Evolutionary conservation across 306 rosid genomes (phyloP).

Genomic region (Vigna radiata): DNA sequence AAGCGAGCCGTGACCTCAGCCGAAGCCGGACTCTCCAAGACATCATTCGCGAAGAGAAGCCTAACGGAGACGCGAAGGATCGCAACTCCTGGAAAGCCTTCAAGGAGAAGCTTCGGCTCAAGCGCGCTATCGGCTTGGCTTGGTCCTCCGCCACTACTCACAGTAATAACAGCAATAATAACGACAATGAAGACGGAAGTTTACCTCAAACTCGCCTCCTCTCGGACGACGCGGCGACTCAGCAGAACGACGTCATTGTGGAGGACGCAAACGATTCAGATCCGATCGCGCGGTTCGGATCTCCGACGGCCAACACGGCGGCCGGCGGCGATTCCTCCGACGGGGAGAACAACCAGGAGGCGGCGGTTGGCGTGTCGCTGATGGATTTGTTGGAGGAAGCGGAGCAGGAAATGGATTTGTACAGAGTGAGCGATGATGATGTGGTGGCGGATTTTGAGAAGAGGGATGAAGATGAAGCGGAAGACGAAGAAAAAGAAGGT

Average conservation of each 20-base stretch:
- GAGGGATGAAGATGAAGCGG: not conserved
- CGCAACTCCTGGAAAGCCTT: constrained; percentile 68
- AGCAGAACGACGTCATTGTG: constrained; percentile 15
- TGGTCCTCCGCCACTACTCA: constrained; percentile 60
- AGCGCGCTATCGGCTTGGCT: constrained; percentile 58
- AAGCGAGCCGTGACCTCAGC: constrained; percentile 5
- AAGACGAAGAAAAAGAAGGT: not conserved
- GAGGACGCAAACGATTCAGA: not conserved
- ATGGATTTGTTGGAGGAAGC: constrained; percentile 90
- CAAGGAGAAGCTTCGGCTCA: constrained; percentile 69
- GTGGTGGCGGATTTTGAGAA: not conserved
- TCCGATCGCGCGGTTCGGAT: not conserved
- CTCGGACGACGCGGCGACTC: constrained; percentile 40
- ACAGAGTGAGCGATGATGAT: constrained; percentile 39
- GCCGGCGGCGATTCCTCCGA: constrained; percentile 27
- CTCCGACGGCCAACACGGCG: not conserved
- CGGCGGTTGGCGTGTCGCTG: constrained; percentile 66
- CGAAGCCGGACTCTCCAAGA: constrained; percentile 70
- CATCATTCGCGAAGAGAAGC: constrained; percentile 56
- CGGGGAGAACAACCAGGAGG: constrained; percentile 23
- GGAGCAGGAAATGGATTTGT: constrained; percentile 56
- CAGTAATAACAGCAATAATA: not conserved
- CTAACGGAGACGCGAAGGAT: constrained; percentile 41
- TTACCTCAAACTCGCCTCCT: not conserved
- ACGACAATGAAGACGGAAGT: not conserved